Evolutionary conservation across 148 eudicot species (phyloP), one percentile per base, ranked within the genome.

Genomic region (Cornus florida): DNA sequence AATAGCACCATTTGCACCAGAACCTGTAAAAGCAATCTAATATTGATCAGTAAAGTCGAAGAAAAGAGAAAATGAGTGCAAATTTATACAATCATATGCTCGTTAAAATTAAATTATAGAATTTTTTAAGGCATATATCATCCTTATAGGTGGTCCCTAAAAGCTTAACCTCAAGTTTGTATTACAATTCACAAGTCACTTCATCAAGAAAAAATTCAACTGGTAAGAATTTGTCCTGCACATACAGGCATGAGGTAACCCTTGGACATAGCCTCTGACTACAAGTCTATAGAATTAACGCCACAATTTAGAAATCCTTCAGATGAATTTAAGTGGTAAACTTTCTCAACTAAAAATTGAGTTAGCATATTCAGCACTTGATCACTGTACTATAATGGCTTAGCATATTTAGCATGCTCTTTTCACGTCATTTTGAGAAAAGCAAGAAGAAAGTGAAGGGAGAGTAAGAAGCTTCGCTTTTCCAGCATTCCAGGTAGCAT

Each of bases 1-100:
- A 50, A 97, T 90, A 66, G 99, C 99, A 81, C 95, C 98, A 89
- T 97, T 97, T 68, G 99, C 92, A 74, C 99, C 99, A 79, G 93
- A 90, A 71, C 83, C 98, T 97, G 89, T 67, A 75, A 79, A 76
- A 67, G 60, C 65, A 67, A 38, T 56, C 3, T 22, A 75, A 73
- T 69, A 76, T 0, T 28, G 28, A 56, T 76, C 5, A 80, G 35
- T 67, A 57, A 65, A 43, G 38, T 3, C 23, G 73, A 74, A 41
- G 66, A 50, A 72, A 57, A 67, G 48, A 59, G 64, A 9, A 75
- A 38, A 16, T 8, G 16, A 20, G 9, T 20, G 66, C 23, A 19
- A 39, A 39, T 32, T 65, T 50, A 31, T 31, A 79, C 16, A 48
- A 10, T 24, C 59, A 39, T 28, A 75, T 14, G n/a, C 78, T 64